These are phyloP conservation scores for Fusarium lyarnte DNA, from an alignment of 2,329 filamentous ascomycete species.

Conservation along the genomic window DNA sequence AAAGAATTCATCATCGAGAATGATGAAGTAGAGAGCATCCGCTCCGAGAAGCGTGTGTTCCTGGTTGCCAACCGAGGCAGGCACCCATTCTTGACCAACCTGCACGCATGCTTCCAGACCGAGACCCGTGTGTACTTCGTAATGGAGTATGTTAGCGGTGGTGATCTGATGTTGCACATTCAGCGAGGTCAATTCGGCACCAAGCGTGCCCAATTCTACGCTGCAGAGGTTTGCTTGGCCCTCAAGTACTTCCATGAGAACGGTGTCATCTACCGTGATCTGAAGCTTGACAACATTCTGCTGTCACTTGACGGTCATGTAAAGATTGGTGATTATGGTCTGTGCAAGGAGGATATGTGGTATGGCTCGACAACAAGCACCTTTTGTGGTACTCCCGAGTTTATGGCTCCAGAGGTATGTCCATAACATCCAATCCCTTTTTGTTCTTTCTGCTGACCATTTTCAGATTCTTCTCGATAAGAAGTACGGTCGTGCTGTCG, in stretches of 20 bases:
- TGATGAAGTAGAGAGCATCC: conserved; percentile 97
- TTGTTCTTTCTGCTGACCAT: conserved; percentile 44
- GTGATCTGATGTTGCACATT: conserved; percentile 99
- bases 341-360: conserved; percentile 99
- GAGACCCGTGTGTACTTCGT: conserved; percentile 99
- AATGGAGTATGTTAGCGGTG: conserved; percentile 99
- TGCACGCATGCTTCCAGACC: conserved; percentile 99
- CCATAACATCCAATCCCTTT: neutral
- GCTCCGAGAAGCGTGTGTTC: conserved; percentile 97
- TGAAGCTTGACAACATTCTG: conserved; percentile 93
- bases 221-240: conserved; percentile 94
- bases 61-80: conserved; percentile 96
- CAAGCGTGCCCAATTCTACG: conserved; percentile 98
- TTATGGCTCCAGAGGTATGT: conserved; percentile 95
- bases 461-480: conserved; percentile 91
- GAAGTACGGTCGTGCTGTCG: conserved; percentile 95
- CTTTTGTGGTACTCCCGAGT: conserved; percentile 99
- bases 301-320: conserved; percentile 96
- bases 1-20: conserved; percentile 99
- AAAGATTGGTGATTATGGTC: conserved; percentile 97
- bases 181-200: conserved; percentile 95
- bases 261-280: conserved; percentile 96
- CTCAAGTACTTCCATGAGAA: conserved; percentile 99
- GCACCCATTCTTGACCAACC: conserved; percentile 92
- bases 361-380: conserved; percentile 96